Evolutionary conservation across 805 yeast genomes (phyloP).

Genomic region (Pachysolen tannophilus): DNA sequence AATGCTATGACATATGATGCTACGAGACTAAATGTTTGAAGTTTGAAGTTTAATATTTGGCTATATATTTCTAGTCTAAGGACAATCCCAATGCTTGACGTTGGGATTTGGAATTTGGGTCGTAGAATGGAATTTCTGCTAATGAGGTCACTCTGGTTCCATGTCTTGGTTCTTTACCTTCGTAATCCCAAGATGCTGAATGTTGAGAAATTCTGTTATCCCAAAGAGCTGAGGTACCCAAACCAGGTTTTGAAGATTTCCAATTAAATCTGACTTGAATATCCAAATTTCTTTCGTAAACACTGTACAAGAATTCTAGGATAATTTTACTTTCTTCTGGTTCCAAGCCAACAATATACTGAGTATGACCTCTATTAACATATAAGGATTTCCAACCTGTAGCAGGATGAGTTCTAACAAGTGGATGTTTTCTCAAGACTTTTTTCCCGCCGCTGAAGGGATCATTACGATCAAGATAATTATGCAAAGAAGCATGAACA

Average conservation of each 20-base stretch:
- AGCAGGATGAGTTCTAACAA: constrained; percentile 57
- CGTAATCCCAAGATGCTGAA: constrained; percentile 34
- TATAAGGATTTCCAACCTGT: constrained; percentile 55
- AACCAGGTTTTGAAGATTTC: constrained; percentile 31
- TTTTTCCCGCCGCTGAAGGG: constrained; percentile 40
- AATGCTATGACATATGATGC: too few relatives aligned
- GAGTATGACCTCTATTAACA: constrained; percentile 44
- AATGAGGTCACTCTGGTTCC: constrained; percentile 15
- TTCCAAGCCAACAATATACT: constrained; percentile 42
- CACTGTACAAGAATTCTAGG: constrained; percentile 34
- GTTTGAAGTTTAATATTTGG: too few relatives aligned
- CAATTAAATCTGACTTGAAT: constrained; percentile 49
- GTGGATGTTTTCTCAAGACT: constrained; percentile 50
- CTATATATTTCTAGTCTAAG: too few relatives aligned
- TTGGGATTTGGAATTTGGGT: constrained; percentile 34
- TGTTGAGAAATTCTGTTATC: constrained; percentile 40
- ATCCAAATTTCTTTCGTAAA: constrained; percentile 44
- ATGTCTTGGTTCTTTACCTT: constrained; percentile 15
- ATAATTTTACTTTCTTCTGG: constrained; percentile 42
- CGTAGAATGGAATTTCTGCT: constrained; percentile 26
- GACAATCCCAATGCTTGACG: constrained; percentile 40
- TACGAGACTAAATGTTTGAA: too few relatives aligned
- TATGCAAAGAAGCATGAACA: constrained; percentile 31
- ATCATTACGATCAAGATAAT: constrained; percentile 29
- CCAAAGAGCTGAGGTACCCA: constrained; percentile 41